Evolutionary conservation across 371 early-diverging fungal genomes (phyloP), one percentile per base, ranked within the genome.

Genomic region (Mortierella sp.): DNA sequence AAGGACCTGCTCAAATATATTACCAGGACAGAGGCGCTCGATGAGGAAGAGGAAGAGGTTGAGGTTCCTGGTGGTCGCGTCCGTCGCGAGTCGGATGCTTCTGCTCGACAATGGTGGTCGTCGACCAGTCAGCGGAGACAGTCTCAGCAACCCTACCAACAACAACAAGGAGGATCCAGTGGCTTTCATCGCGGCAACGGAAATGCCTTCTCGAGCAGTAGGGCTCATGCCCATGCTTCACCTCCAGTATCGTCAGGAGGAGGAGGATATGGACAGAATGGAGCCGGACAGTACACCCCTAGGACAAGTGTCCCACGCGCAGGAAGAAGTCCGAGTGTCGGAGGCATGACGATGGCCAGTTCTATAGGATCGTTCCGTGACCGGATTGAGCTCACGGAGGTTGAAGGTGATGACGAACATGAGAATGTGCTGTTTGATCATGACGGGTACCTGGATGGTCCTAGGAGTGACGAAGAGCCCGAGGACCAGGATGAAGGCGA

Each of bases 1-100:
- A 96, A 96, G 81, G 97, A 96, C 84, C 89, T 96, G 21, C 80
- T 96, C 26, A 92, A 92, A 78, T 94, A 93, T 68, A 93, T 92
- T 50, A 92, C 92, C 19, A 87, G 89, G 44, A 91, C 90, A 34
- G 93, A 94, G 44, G 88, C 88, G 1, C 71, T 86, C 19, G 89
- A 82, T 14, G 88, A 84, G 47, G 86, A 82, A 28, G 86, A 82
- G 44, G 82, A 82, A 0, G 86, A 82, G 71, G 42, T 57, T 10
- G 86, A 85, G 72, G 79, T 75, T 1, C 74, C 79, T 16, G 65
- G 72, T 21, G 70, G 70, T 28, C 63, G 58, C 9, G 52, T 47
- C 47, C 52, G 68, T 48, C 60, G 50, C 21, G 78, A 75, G 21
- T 72, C 75, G 21, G 76, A 78, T 14, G 70, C 74, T 50, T 48